A percentile compares a stretch with the other conserved stretches of the same genome.
phyloP scores from a whole-genome alignment of 192 early-diverging fungal species.

The Endogone sp. region DNA sequence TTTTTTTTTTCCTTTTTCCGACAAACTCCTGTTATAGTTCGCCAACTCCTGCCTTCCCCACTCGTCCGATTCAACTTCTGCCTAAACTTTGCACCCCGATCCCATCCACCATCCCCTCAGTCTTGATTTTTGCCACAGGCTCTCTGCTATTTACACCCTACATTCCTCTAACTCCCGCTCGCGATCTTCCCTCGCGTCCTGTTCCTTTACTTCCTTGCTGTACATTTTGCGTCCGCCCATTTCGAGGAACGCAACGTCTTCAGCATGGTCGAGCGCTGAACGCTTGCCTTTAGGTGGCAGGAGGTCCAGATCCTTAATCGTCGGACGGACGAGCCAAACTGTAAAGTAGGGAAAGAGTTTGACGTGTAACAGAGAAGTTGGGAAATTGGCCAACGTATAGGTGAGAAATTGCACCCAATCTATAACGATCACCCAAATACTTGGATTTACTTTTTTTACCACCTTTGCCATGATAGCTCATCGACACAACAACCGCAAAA shows the following conservation, averaged over 20 bases:
- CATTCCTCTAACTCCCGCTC: constrained; percentile 4
- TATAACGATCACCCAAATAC: not conserved
- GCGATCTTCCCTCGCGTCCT: constrained; percentile 25
- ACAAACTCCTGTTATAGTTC: too few species aligned
- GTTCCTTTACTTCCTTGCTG: constrained; percentile 52
- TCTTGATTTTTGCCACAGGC: not conserved
- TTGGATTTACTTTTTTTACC: not conserved
- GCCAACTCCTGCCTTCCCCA: too few species aligned
- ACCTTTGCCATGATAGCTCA: too few species aligned
- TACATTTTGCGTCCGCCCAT: constrained; percentile 72
- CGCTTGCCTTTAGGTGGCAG: constrained; percentile 34
- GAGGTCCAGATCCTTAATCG: constrained; percentile 35
- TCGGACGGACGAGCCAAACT: constrained; percentile 68
- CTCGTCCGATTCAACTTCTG: constrained; percentile 49
- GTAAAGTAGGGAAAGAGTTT: too few species aligned
- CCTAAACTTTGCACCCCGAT: too few species aligned
- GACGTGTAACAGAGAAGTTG: not conserved
- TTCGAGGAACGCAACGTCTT: constrained; percentile 67
- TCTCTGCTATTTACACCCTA: not conserved
- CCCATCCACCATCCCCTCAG: not conserved
- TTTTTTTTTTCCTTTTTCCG: too few species aligned
- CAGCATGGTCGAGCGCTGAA: constrained; percentile 59
- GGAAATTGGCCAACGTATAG: not conserved
- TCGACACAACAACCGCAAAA: too few species aligned
- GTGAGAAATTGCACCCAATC: not conserved